Evolutionary conservation across 352 stramenopile species (phyloP).

Genomic region (Phytophthora brassicae): DNA sequence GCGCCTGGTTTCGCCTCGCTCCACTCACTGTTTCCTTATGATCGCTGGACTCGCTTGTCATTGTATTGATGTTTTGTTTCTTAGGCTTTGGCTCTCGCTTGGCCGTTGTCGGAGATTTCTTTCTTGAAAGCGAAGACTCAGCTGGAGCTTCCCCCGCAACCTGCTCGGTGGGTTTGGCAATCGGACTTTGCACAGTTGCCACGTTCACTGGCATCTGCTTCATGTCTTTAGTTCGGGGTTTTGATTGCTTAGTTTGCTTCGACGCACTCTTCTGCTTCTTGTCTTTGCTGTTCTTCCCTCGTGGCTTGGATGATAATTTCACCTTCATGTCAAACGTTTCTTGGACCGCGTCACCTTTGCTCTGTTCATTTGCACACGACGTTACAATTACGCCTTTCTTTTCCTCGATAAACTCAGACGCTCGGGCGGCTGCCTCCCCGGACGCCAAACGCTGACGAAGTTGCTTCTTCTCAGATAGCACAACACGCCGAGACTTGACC

Average conservation of each 20-base stretch:
- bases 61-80: not conserved
- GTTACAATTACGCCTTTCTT: conserved; percentile 2
- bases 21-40: conserved; percentile 2
- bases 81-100: not conserved
- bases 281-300: conserved; percentile 8
- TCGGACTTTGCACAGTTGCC: not conserved
- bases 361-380: conserved; percentile 10
- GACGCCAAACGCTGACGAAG: conserved; percentile 17
- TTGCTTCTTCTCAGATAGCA: conserved; percentile 32
- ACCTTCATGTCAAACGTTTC: conserved; percentile 1
- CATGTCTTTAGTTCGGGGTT: not conserved
- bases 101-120: not conserved
- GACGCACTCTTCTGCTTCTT: conserved; percentile 4
- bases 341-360: conserved; percentile 23
- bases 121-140: conserved; percentile 16
- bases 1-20: conserved; percentile 3
- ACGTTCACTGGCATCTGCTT: conserved; percentile 18
- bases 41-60: conserved; percentile 2
- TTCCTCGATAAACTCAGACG: not conserved
- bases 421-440: conserved; percentile 7
- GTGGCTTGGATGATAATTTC: conserved; percentile 10
- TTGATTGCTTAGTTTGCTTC: conserved; percentile 6
- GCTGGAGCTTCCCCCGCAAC: conserved; percentile 24
- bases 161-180: conserved; percentile 13
- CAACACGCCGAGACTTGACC: conserved; percentile 27